A percentile compares a stretch with the other conserved stretches of the same genome.
These are phyloP conservation scores for Parachaetomium inaequale DNA, from an alignment of 495 filamentous ascomycete genomes.

Conservation along the genomic window DNA sequence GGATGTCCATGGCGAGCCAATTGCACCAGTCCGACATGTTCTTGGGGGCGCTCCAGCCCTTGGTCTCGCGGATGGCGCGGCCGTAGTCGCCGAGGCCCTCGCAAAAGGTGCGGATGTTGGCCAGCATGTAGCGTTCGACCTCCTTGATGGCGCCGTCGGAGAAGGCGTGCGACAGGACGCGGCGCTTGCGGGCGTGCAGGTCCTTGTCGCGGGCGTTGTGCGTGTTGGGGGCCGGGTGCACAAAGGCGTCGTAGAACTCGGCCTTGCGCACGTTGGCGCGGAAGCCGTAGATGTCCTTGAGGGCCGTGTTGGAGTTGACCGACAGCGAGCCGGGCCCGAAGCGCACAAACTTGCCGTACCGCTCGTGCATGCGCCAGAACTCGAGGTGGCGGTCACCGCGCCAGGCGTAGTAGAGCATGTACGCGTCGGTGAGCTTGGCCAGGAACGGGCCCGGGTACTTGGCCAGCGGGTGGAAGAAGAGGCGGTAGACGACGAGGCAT, in stretches of 20 bases:
- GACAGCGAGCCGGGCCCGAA: conserved; percentile 60
- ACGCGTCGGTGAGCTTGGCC: conserved; percentile 54
- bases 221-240: conserved; percentile 55
- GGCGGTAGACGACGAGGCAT: conserved; percentile 45
- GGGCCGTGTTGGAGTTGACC: conserved; percentile 53
- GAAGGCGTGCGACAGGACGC: conserved; percentile 62
- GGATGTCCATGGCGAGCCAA: conserved; percentile 68
- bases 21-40: conserved; percentile 63
- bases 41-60: conserved; percentile 44
- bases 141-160: conserved; percentile 53
- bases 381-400: conserved; percentile 59
- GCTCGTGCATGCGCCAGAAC: conserved; percentile 54
- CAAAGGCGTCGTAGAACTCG: conserved; percentile 62
- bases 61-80: conserved; percentile 34
- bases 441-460: conserved; percentile 63
- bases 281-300: conserved; percentile 61
- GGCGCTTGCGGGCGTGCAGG: conserved; percentile 59
- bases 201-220: conserved; percentile 58
- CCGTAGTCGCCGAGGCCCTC: conserved; percentile 44
- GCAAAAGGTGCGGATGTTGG: conserved; percentile 50
- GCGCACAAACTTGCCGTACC: conserved; percentile 57
- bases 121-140: conserved; percentile 57
- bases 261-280: conserved; percentile 60
- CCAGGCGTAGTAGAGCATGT: conserved; percentile 55
- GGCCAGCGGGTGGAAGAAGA: conserved; percentile 62